Base-by-base conservation (phyloP, 1,139 yeast genomes). In the Sugiyamaella novakii region DNA sequence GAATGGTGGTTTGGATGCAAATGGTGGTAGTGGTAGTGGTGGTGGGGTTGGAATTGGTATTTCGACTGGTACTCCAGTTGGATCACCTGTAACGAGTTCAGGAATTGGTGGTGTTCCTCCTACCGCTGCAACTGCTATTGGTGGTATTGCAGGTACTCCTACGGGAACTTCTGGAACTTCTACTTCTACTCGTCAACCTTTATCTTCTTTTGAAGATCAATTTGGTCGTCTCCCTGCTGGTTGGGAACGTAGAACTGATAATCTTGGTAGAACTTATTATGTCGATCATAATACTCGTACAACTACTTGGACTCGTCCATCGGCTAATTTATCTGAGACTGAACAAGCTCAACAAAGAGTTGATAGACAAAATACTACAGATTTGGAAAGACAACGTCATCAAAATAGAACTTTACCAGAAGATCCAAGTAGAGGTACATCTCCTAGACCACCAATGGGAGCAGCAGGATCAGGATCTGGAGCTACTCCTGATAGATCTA, bases 191-290 rank as follows among this genome's bases (percentile, higher is more conserved):
- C 56, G 40, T 41, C 62, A 14, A 51, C 60, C 46, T 56, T 67
- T 31, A 71, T 70, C 59, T 78, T 87, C 98, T 1, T 92, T 92
- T 66, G 98, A 92, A 69, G 99, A 92, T 70, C 98, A 92, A 66
- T 81, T 83, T 61, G 99, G 99, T 43, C 78, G 97, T 62, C 76
- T 92, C 59, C 99, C 98, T 4, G 87, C 97, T 3, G 99, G 99
- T 2, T 92, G 98, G 98, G 99, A 92, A 70, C 82, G 98, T 61
- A 81, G 98, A 69, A 91, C 98, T 1, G 99, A 92, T 68, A 89
- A 89, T 66, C 87, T 89, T 62, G 98, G 98, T 27, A 81, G 99
- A 64, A 92, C 98, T 0, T 92, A 94, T 69, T 92, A 92, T 66
- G 98, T 92, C 36, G 99, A 92, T 70, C 99, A 92, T 71, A 91